Percentiles rank a stretch among this genome's conserved stretches.
phyloP scores from a whole-genome alignment of 495 filamentous ascomycete species.

The Penicillium pancosmium region DNA sequence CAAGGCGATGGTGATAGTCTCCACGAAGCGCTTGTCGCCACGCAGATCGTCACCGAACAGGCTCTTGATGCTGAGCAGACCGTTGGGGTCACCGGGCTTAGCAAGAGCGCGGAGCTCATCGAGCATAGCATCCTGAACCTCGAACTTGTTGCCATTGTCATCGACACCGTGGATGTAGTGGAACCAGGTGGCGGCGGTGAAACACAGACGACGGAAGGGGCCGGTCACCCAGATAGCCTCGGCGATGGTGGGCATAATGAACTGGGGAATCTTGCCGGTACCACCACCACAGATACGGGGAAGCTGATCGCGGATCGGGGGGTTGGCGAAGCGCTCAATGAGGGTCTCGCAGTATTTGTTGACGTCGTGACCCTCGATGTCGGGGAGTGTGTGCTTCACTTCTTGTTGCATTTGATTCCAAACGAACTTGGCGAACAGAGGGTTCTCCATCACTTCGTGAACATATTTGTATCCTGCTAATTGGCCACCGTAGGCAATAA shows the following conservation, averaged over 20 bases:
- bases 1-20: conserved; percentile 42
- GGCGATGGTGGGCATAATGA: conserved; percentile 54
- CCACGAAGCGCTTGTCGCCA: conserved; percentile 41
- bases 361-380: conserved; percentile 47
- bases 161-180: conserved; percentile 47
- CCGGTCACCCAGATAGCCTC: conserved; percentile 49
- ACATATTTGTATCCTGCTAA: conserved; percentile 50
- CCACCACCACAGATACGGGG: conserved; percentile 48
- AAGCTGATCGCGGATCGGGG: conserved; percentile 50
- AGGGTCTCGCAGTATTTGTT: conserved; percentile 49
- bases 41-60: conserved; percentile 53
- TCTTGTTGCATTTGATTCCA: conserved; percentile 55
- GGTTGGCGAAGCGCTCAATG: conserved; percentile 53
- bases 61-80: conserved; percentile 44
- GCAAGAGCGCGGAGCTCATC: conserved; percentile 44
- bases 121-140: conserved; percentile 47
- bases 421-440: conserved; percentile 41
- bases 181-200: conserved; percentile 50
- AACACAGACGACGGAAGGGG: conserved; percentile 48
- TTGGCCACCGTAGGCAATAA: conserved; percentile 48
- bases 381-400: conserved; percentile 47
- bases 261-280: conserved; percentile 54
- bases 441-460: conserved; percentile 50
- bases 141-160: conserved; percentile 41
- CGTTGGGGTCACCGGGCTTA: conserved; percentile 35